Conservation (phyloP, 305 asterid genomes). For the Rubia balearica region DNA sequence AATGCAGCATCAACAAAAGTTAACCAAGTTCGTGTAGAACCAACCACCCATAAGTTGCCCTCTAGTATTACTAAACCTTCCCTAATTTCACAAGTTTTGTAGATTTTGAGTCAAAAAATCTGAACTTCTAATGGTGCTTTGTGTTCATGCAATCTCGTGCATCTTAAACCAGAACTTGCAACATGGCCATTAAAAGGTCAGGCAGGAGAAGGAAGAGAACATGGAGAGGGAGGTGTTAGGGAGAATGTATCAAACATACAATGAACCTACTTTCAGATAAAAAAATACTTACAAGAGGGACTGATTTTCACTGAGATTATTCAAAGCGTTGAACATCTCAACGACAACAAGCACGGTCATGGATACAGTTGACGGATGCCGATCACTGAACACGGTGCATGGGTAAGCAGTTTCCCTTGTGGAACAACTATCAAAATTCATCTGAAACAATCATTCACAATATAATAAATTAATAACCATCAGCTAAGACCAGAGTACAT, state of each 20-base stretch:
- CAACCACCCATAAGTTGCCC: background rate
- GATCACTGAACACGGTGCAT: constrained; percentile 75
- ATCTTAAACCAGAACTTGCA: background rate
- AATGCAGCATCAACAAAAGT: background rate
- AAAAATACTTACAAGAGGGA: constrained; percentile 71
- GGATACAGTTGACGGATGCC: constrained; percentile 91
- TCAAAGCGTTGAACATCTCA: constrained; percentile 97
- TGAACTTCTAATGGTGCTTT: background rate
- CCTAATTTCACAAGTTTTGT: background rate
- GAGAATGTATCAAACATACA: background rate
- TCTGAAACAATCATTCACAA: constrained; percentile 41
- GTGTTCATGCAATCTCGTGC: background rate
- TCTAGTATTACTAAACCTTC: background rate
- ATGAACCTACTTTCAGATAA: constrained; percentile 1
- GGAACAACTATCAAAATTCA: constrained; percentile 89
- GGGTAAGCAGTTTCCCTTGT: constrained; percentile 74
- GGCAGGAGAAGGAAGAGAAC: background rate
- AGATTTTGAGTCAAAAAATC: background rate
- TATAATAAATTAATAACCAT: constrained; percentile 18
- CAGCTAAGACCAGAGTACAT: background rate
- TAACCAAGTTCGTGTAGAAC: background rate
- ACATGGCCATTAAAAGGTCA: background rate
- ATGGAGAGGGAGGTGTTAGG: background rate
- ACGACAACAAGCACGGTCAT: constrained; percentile 98
- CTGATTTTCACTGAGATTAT: constrained; percentile 98